phyloP scores from a whole-genome alignment of 163 green algal species.

The Prototheca wickerhamii region DNA sequence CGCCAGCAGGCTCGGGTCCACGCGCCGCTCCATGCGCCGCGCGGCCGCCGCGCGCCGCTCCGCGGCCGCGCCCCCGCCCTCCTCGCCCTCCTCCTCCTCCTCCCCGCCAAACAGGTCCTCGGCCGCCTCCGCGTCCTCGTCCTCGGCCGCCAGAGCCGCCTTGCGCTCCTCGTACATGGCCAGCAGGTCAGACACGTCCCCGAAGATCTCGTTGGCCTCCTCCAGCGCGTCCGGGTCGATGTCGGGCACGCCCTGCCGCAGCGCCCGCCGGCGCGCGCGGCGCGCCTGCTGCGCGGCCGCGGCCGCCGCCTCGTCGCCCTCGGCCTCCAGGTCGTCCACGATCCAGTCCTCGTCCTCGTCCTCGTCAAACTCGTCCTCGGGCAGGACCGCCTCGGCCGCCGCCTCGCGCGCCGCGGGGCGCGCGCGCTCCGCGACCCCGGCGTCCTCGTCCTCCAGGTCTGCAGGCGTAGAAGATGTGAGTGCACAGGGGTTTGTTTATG shows the following conservation, averaged over 20 bases:
- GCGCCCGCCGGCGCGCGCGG: conserved; percentile 8
- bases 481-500: neutral
- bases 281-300: conserved; percentile 8
- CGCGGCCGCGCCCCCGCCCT: conserved; percentile 6
- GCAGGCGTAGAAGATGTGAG: neutral
- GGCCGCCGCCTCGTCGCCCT: conserved; percentile 24
- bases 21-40: conserved; percentile 24
- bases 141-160: conserved; percentile 45
- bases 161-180: conserved; percentile 46
- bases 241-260: conserved; percentile 10
- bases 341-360: conserved; percentile 54
- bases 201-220: conserved; percentile 81
- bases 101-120: conserved; percentile 22
- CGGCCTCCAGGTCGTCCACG: conserved; percentile 26
- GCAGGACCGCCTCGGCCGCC: neutral
- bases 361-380: conserved; percentile 22
- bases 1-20: conserved; percentile 58
- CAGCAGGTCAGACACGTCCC: conserved; percentile 69
- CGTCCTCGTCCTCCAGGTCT: conserved; percentile 44
- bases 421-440: conserved; percentile 9
- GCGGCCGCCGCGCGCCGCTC: conserved; percentile 19
- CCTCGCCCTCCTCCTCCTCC: conserved; percentile 10
- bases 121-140: conserved; percentile 38
- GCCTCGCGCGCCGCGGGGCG: neutral
- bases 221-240: conserved; percentile 42